Percentiles rank a stretch among this genome's conserved stretches.
Conservation (phyloP, 2,329 filamentous ascomycete species). For the Sarocladium strictum region DNA sequence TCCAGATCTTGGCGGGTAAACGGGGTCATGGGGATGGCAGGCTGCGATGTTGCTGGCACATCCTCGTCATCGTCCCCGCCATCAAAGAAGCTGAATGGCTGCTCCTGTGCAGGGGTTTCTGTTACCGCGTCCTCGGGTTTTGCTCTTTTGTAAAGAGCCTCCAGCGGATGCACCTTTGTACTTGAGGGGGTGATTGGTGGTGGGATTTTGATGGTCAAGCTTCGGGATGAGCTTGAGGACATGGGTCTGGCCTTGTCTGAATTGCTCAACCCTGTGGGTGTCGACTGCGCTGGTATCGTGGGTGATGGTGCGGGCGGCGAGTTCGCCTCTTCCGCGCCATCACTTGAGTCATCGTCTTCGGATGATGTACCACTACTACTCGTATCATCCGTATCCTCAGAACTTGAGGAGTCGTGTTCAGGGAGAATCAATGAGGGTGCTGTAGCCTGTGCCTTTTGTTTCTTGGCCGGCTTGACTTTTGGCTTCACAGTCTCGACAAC, state of each 20-base stretch:
- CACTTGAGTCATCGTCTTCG: conserved; percentile 18
- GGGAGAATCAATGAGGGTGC: not conserved
- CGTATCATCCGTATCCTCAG: conserved; percentile 24
- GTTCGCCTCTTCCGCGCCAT: conserved; percentile 10
- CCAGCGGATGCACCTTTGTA: conserved; percentile 69
- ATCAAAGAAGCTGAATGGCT: conserved; percentile 76
- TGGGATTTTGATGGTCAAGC: conserved; percentile 51
- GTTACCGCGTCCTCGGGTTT: conserved; percentile 35
- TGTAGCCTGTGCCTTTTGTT: conserved; percentile 13
- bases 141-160: conserved; percentile 82
- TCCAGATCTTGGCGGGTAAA: conserved; percentile 72
- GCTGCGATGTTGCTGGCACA: conserved; percentile 30
- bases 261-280: conserved; percentile 18
- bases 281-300: conserved; percentile 9
- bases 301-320: conserved; percentile 1
- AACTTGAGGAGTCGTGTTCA: not conserved
- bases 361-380: conserved; percentile 32
- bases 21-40: conserved; percentile 66
- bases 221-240: conserved; percentile 44
- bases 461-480: conserved; percentile 23
- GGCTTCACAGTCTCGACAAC: conserved; percentile 58
- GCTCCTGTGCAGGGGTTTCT: conserved; percentile 27
- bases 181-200: conserved; percentile 39
- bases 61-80: conserved; percentile 36
- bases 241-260: conserved; percentile 33